Evolutionary conservation across 2,329 filamentous ascomycete species (phyloP).

Genomic region (Botrytis pseudocinerea): DNA sequence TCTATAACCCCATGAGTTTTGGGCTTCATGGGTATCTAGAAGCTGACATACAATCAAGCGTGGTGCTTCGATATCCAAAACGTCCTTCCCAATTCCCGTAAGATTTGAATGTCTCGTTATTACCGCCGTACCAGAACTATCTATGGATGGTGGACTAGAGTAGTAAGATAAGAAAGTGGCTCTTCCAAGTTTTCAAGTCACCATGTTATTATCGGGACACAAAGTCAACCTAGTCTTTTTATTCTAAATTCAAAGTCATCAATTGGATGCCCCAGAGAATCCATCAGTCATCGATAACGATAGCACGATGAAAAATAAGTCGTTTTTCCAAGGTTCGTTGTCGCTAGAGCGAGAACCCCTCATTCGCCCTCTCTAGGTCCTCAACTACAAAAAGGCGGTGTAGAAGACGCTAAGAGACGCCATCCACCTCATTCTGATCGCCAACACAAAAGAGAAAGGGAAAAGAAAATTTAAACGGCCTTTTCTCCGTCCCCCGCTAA

Average conservation of each 20-base stretch:
- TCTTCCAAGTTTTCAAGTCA: background rate
- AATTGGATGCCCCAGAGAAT: slow-evolving; percentile 2
- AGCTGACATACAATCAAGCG: slow-evolving; percentile 9
- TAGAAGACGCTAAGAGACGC: slow-evolving; percentile 31
- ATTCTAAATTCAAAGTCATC: background rate
- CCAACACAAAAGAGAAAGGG: slow-evolving; percentile 22
- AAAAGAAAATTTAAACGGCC: slow-evolving; percentile 24
- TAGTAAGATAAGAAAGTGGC: slow-evolving; percentile 9
- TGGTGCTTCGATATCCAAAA: slow-evolving; percentile 21
- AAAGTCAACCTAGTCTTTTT: background rate
- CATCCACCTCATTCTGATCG: slow-evolving; percentile 23
- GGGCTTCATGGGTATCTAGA: slow-evolving; percentile 11
- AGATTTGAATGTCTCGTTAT: slow-evolving; percentile 6
- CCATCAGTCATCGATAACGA: slow-evolving; percentile 14
- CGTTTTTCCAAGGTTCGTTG: slow-evolving; percentile 17
- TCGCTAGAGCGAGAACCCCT: slow-evolving; percentile 14
- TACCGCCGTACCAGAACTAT: background rate
- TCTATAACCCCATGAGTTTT: background rate
- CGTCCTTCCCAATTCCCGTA: background rate
- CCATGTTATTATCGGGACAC: background rate
- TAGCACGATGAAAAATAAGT: slow-evolving; percentile 1
- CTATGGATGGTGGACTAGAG: background rate
- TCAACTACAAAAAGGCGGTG: slow-evolving; percentile 33
- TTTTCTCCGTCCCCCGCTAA: slow-evolving; percentile 13
- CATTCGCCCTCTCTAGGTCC: slow-evolving; percentile 12